A percentile compares a stretch with the other conserved stretches of the same genome.
Conservation (phyloP, 768 basidiomycete species). For the Termitomyces sp. region DNA sequence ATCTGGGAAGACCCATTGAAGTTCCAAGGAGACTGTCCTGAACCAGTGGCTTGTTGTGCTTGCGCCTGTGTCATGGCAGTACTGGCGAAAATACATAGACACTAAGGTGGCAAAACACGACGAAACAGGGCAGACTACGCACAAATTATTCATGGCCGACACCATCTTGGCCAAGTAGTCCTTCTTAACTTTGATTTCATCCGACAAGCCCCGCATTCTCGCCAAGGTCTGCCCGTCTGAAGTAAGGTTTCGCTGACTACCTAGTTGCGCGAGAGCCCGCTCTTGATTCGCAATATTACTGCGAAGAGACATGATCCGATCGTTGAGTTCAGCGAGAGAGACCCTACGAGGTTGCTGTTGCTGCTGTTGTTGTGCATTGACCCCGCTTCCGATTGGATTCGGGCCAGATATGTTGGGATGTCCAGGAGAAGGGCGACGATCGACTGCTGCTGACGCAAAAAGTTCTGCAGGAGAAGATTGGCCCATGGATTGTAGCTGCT, state of each 20-base stretch:
- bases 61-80: slow-evolving; percentile 11
- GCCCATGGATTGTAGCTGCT: slow-evolving; percentile 26
- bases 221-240: slow-evolving; percentile 16
- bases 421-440: slow-evolving; percentile 48
- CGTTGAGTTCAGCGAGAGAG: slow-evolving; percentile 10
- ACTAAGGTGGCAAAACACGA: background rate
- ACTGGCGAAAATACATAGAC: slow-evolving; percentile 2
- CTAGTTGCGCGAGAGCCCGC: slow-evolving; percentile 2
- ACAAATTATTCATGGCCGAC: slow-evolving; percentile 29
- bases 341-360: background rate
- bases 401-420: slow-evolving; percentile 25
- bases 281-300: slow-evolving; percentile 8
- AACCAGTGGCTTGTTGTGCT: slow-evolving; percentile 16
- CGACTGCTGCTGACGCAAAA: slow-evolving; percentile 33
- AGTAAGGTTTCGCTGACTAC: slow-evolving; percentile 2
- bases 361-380: slow-evolving; percentile 6
- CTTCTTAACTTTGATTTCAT: slow-evolving; percentile 27
- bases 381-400: slow-evolving; percentile 9
- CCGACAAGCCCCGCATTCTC: slow-evolving; percentile 16
- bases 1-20: slow-evolving; percentile 5
- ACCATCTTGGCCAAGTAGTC: slow-evolving; percentile 33
- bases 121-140: slow-evolving; percentile 11
- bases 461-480: slow-evolving; percentile 43
- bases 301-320: slow-evolving; percentile 9
- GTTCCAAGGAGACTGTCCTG: slow-evolving; percentile 13